Evolutionary conservation across 768 basidiomycete genomes (phyloP), one percentile per base, ranked within the genome.

Genomic region (Tricholomella constricta): DNA sequence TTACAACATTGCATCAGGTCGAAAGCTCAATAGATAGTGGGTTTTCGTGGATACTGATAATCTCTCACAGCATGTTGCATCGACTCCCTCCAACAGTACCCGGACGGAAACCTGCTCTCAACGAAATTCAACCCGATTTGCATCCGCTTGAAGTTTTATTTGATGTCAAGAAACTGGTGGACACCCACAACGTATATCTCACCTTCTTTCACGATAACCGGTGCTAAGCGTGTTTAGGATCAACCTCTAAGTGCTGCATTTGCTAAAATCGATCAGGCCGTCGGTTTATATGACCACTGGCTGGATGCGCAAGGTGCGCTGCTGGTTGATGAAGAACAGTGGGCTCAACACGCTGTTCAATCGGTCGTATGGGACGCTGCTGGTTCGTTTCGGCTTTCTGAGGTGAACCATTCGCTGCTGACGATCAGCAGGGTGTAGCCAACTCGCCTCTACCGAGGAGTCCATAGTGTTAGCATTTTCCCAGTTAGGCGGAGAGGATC

Each of bases 1-100:
- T 72, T 93, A 44, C 88, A 91, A 58, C 87, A 90, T 63, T 92
- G 90, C 59, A 86, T 86, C 61, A 88, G 86, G 91, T 86, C 41
- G 27, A 65, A 60, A 48, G 29, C 20, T 48, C 45, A 32, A 45
- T 38, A 14, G 32, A 34, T 14, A 2, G 3, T 32, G 9, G 14
- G 31, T 14, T 32, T 14, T 32, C 31, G 3, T 32, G 29, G 29
- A 31, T 32, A 4, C 31, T 32, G 14, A 32, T 22, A 46, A 45
- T 27, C 35, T 36, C 22, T 47, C 32, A 26, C 52, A 93, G 91
- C 61, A 74, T 92, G 64, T 63, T 89, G 23, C 83, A 89, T 68
- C 86, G 91, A 14, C 73, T 92, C 20, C 86, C 87, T 32, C 74
- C 81, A 14, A 68, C 67, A 41, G 72, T 72, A 49, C 70, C 76